Conservation (phyloP, 148 eudicot genomes). For the Simmondsia chinensis region DNA sequence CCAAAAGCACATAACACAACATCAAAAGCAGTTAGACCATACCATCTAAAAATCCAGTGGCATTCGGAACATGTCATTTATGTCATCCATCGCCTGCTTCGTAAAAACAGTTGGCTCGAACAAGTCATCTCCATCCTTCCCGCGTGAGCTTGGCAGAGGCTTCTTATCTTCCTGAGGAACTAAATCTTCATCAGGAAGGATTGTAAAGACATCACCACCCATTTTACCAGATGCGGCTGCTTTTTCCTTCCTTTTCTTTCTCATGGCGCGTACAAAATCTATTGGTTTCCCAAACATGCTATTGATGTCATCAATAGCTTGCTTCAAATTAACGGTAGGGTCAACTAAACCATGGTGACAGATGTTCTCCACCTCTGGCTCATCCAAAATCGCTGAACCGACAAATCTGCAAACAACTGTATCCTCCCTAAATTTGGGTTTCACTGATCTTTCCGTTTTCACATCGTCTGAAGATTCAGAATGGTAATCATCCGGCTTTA, state of each 20-base stretch:
- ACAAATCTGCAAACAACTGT: conserved; percentile 81
- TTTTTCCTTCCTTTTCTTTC: conserved; percentile 45
- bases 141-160: conserved; percentile 27
- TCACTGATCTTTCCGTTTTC: conserved; percentile 22
- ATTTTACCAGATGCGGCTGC: conserved; percentile 22
- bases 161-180: conserved; percentile 16
- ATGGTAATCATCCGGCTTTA: conserved; percentile 39
- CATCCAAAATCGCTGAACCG: conserved; percentile 76
- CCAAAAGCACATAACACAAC: background rate
- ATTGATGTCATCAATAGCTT: conserved; percentile 93
- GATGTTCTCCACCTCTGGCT: conserved; percentile 82
- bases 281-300: conserved; percentile 95
- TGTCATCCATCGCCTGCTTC: conserved; percentile 85
- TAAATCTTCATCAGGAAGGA: conserved; percentile 68
- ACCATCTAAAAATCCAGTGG: conserved; percentile 54
- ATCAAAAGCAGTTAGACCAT: background rate
- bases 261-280: conserved; percentile 66
- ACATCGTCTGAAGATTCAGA: conserved; percentile 35
- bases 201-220: conserved; percentile 40
- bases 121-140: conserved; percentile 37
- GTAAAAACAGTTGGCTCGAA: conserved; percentile 80
- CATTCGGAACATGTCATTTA: conserved; percentile 63
- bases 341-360: conserved; percentile 97
- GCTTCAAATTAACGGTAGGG: conserved; percentile 83
- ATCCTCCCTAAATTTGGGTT: conserved; percentile 52